Conservation (phyloP, 441 rosid species). For the California macrophylla region DNA sequence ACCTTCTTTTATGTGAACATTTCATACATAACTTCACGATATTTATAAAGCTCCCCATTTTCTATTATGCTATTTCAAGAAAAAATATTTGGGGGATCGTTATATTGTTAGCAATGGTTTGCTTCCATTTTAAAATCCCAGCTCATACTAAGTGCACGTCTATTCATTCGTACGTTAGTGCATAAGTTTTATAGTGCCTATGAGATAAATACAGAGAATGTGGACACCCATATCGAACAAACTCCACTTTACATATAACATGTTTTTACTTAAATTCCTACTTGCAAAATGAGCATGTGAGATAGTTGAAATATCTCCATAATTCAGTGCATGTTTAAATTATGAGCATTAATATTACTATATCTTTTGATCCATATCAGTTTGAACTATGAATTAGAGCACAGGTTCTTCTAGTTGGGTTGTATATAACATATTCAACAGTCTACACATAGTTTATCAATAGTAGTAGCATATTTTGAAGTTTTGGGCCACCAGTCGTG, state of each 20-base stretch:
- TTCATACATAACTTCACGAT: neutral
- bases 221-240: neutral
- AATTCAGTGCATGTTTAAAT: neutral
- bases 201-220: neutral
- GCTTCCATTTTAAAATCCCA: neutral
- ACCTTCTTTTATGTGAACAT: neutral
- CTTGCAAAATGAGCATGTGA: neutral
- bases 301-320: neutral
- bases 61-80: neutral
- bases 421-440: neutral
- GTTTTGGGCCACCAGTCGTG: neutral
- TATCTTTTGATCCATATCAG: neutral
- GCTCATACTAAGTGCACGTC: neutral
- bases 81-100: neutral
- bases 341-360: neutral
- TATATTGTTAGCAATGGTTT: neutral
- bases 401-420: neutral
- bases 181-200: neutral
- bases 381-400: neutral
- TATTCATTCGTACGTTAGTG: neutral
- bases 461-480: slow-evolving; percentile 3
- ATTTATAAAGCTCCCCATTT: neutral
- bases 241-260: neutral
- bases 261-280: neutral
- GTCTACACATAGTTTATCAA: neutral